A percentile compares a stretch with the other conserved stretches of the same genome.
Evolutionary conservation across 1,284 basidiomycete genomes (phyloP).

Genomic region (Irpex lacteus): DNA sequence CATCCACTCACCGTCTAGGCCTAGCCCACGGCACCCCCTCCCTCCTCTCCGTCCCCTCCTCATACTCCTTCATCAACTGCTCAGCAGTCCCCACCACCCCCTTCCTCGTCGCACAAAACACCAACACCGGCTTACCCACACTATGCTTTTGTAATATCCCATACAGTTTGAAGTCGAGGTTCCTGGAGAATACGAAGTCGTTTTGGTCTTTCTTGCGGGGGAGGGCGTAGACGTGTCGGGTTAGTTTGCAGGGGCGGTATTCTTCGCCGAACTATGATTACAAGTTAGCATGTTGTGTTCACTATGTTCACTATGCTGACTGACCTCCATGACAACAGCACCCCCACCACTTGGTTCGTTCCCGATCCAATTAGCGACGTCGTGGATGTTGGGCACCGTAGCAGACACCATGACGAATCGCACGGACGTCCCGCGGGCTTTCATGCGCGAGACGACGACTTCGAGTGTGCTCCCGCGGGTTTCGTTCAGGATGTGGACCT

Average conservation of each 20-base stretch:
- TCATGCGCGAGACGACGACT: conserved; percentile 93
- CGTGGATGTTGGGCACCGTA: conserved; percentile 90
- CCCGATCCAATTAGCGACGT: conserved; percentile 91
- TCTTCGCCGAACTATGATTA: conserved; percentile 81
- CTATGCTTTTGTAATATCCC: conserved; percentile 67
- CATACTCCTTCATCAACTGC: conserved; percentile 70
- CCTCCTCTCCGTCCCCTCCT: conserved; percentile 48
- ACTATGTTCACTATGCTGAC: background rate
- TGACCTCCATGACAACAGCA: conserved; percentile 74
- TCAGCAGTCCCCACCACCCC: conserved; percentile 77
- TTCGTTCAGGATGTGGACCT: conserved; percentile 94
- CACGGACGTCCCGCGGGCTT: conserved; percentile 61
- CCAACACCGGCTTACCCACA: conserved; percentile 73
- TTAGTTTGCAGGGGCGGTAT: conserved; percentile 83
- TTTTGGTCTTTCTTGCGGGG: conserved; percentile 61
- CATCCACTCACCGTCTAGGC: conserved; percentile 40
- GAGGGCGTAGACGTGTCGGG: conserved; percentile 66
- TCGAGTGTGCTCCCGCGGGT: conserved; percentile 88
- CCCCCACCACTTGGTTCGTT: conserved; percentile 38
- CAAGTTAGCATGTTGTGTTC: too few relatives aligned
- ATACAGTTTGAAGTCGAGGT: conserved; percentile 77
- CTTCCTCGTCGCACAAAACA: conserved; percentile 88
- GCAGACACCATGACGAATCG: conserved; percentile 91
- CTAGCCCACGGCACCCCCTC: conserved; percentile 63
- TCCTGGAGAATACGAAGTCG: conserved; percentile 76